Percentiles rank a stretch among this genome's conserved stretches.
phyloP scores from a whole-genome alignment of 2,329 filamentous ascomycete genomes.

The Colletotrichum sojae region DNA sequence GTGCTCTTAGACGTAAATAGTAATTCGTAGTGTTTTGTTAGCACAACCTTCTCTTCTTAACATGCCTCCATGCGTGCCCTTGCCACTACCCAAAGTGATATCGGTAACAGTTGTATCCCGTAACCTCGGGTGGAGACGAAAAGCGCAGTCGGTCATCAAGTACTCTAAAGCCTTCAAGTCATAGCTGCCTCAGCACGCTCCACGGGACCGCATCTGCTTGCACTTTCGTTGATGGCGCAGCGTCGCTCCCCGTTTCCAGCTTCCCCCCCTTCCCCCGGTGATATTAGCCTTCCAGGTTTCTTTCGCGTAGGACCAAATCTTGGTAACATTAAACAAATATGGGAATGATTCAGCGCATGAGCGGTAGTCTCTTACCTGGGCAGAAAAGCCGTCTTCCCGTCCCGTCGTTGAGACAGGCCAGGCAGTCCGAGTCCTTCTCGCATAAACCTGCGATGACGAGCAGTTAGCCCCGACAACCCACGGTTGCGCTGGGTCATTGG shows the following conservation, averaged over 20 bases:
- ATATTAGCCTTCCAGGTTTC: neutral
- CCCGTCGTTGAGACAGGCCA: neutral
- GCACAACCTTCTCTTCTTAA: too few relatives aligned
- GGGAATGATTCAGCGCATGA: neutral
- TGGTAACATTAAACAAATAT: neutral
- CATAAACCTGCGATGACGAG: neutral
- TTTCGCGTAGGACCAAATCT: neutral
- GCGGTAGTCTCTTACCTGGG: neutral
- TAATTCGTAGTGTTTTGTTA: too few relatives aligned
- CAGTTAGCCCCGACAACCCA: neutral
- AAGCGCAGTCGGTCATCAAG: too few relatives aligned
- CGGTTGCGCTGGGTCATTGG: neutral
- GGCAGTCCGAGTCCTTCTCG: neutral
- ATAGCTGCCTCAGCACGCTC: neutral
- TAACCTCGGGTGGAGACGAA: too few relatives aligned
- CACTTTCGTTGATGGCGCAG: neutral
- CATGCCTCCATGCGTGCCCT: too few relatives aligned
- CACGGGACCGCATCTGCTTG: neutral
- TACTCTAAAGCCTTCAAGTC: too few relatives aligned
- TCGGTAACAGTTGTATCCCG: too few relatives aligned
- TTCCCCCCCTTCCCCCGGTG: neutral
- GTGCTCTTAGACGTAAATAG: too few relatives aligned
- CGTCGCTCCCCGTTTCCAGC: neutral
- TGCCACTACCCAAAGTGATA: too few relatives aligned
- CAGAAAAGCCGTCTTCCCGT: neutral